Conservation (phyloP, 2,329 filamentous ascomycete genomes). For the Hymenoscyphus fraxineus region DNA sequence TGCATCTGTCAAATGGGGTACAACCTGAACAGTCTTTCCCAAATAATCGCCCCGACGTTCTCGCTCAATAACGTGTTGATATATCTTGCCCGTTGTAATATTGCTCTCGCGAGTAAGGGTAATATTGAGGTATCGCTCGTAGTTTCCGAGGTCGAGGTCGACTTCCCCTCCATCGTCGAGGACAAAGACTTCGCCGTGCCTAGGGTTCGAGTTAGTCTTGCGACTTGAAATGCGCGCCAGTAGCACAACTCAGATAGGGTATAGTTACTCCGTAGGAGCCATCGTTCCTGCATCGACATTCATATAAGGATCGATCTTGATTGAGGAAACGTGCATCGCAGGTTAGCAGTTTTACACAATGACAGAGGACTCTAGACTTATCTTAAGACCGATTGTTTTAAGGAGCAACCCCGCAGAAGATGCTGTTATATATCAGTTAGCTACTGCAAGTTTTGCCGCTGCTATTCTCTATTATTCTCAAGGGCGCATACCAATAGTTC, state of each 20-base stretch:
- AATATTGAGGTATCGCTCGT: conserved; percentile 77
- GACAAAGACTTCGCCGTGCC: conserved; percentile 87
- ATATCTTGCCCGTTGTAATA: conserved; percentile 97
- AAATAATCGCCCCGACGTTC: conserved; percentile 64
- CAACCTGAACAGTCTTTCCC: conserved; percentile 83
- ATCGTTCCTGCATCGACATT: conserved; percentile 69
- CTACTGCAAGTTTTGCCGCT: background rate
- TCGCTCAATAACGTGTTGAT: conserved; percentile 79
- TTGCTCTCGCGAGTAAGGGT: conserved; percentile 84
- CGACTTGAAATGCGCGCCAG: conserved; percentile 30
- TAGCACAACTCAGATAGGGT: conserved; percentile 27
- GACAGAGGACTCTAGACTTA: conserved; percentile 44
- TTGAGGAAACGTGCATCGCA: conserved; percentile 53
- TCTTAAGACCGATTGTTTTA: conserved; percentile 76
- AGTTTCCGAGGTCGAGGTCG: conserved; percentile 72
- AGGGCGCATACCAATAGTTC: conserved; percentile 59
- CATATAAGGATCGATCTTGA: conserved; percentile 71
- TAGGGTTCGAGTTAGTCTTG: conserved; percentile 33
- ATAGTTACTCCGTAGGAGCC: conserved; percentile 55
- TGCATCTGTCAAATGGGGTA: conserved; percentile 86
- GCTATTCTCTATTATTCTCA: background rate
- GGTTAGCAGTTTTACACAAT: conserved; percentile 32
- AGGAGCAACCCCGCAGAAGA: conserved; percentile 71
- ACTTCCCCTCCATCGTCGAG: conserved; percentile 77
- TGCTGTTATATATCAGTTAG: conserved; percentile 41